Base-by-base conservation (phyloP, 768 basidiomycete species). In the Lactifluus subvellereus region DNA sequence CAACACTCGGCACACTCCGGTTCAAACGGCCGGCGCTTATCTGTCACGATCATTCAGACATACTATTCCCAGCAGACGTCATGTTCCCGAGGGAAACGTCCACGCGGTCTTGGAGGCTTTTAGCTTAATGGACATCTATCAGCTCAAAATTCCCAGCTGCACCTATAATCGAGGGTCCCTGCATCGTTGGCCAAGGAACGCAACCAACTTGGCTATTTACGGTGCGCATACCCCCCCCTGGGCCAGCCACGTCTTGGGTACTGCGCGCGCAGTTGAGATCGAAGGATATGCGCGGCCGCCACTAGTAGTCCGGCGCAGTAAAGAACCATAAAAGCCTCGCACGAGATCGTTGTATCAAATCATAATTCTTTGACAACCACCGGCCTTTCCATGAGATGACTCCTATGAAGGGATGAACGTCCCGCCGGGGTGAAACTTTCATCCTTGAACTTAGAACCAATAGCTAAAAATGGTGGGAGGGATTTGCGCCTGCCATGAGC, bases 1-100 rank as follows among this genome's bases (percentile, higher is more conserved):
- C 27, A 27, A 27, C 27, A 27, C 27, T 27, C 27, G 27, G 27
- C 27, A 27, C 27, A 27, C 27, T 27, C 27, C 27, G 27, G 1
- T 27, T 27, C 1, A 27, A 2, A 27, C 2, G 13, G 16, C 48
- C 22, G 27, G 30, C 63, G 59, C 54, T 30, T 33, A 8, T 30
- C 18, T 60, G 48, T 51, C 53, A 45, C 63, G 49, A 64, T 60
- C 63, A 64, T 53, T 51, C 5, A 50, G 38, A 50, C 30, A 54
- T 56, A 13, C 10, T 22, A 35, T n/a, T 43, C 16, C 33, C 47
- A 10, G 32, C 35, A 14, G 59, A 60, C 32, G 43, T 27, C 14
- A 16, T 49, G 45, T 63, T 38, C 30, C 57, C 52, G 33, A 42
- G 52, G 38, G 9, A 32, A 54, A 30, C 16, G 32, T 30, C 42